Evolutionary conservation across 257 asterid genomes (phyloP).

Genomic region (Petunia secreta): DNA sequence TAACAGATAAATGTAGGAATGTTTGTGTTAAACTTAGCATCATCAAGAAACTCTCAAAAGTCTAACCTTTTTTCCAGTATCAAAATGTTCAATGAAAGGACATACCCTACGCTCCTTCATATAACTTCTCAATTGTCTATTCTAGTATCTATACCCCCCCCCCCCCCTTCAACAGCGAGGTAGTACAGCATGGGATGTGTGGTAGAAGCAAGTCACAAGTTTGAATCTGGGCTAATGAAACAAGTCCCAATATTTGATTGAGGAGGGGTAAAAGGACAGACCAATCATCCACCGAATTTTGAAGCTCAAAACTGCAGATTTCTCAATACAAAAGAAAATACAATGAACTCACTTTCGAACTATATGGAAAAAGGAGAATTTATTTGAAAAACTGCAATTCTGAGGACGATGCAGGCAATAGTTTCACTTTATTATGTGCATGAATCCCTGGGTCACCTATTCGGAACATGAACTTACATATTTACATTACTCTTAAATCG

Average conservation of each 20-base stretch:
- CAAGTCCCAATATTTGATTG: background rate
- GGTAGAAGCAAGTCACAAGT: background rate
- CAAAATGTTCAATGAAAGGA: background rate
- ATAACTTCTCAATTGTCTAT: too few relatives aligned
- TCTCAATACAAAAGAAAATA: background rate
- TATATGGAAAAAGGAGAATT: background rate
- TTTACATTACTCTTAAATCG: background rate
- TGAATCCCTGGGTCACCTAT: background rate
- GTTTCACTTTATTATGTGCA: background rate
- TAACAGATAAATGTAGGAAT: background rate
- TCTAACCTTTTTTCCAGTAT: background rate
- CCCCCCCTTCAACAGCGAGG: background rate
- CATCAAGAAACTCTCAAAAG: background rate
- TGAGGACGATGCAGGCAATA: background rate
- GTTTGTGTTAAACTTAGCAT: background rate
- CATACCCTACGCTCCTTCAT: background rate
- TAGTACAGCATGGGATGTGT: background rate
- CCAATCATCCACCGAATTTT: background rate
- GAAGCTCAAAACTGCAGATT: background rate
- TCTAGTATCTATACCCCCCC: too few relatives aligned
- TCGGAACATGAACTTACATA: background rate
- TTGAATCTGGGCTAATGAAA: background rate
- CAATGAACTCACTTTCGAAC: background rate
- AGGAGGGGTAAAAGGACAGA: background rate
- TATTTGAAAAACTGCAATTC: background rate